Evolutionary conservation across 1,284 basidiomycete genomes (phyloP).

Genomic region (Puccinia horiana): DNA sequence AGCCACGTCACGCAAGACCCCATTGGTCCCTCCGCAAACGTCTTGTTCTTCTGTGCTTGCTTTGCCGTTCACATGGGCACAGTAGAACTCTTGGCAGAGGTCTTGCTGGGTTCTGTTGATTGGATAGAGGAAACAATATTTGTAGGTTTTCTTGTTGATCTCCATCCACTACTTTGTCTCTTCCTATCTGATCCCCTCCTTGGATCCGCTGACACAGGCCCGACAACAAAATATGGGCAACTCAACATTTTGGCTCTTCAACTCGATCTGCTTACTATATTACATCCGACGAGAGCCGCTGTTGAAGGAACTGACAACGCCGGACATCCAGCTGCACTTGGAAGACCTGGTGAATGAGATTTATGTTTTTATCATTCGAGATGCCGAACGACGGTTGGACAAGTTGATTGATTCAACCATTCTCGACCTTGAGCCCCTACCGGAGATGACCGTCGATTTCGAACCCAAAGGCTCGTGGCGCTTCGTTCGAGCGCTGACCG

Average conservation of each 20-base stretch:
- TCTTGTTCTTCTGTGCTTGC: constrained; percentile 55
- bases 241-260: constrained; percentile 92
- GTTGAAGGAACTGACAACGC: constrained; percentile 49
- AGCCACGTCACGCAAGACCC: constrained; percentile 54
- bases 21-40: constrained; percentile 55
- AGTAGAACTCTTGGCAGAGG: constrained; percentile 71
- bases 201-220: constrained; percentile 63
- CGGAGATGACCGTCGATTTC: constrained; percentile 80
- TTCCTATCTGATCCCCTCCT: constrained; percentile 17
- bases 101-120: constrained; percentile 85
- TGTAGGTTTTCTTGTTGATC: constrained; percentile 67
- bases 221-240: constrained; percentile 79
- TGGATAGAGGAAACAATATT: constrained; percentile 88
- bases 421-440: constrained; percentile 77
- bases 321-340: constrained; percentile 57
- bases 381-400: constrained; percentile 85
- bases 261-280: constrained; percentile 83
- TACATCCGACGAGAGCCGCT: constrained; percentile 75
- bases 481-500: constrained; percentile 72
- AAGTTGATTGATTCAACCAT: constrained; percentile 77
- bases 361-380: constrained; percentile 92
- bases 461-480: constrained; percentile 84
- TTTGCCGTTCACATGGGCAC: constrained; percentile 53
- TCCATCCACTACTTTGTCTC: constrained; percentile 26
- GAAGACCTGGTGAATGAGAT: constrained; percentile 91